These are phyloP conservation scores for Escovopsis sp. DNA, from an alignment of 2,329 filamentous ascomycete species.

Conservation along the genomic window DNA sequence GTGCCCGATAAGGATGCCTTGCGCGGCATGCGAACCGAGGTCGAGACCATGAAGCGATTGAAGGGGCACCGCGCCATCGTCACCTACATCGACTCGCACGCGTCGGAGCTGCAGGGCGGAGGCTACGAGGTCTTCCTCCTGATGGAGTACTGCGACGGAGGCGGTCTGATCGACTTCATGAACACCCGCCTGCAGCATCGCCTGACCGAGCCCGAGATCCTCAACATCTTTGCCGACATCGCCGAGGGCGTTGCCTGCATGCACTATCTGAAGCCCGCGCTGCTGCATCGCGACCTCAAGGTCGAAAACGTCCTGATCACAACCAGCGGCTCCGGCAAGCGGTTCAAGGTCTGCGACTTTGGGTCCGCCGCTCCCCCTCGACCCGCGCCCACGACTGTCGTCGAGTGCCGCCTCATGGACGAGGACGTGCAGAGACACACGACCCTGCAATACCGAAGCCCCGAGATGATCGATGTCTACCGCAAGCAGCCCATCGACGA, in stretches of 20 bases:
- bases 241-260: conserved; percentile 95
- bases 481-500: conserved; percentile 93
- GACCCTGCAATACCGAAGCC: conserved; percentile 91
- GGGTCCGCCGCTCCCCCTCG: conserved; percentile 76
- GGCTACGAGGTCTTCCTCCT: conserved; percentile 96
- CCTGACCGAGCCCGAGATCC: conserved; percentile 90
- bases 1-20: conserved; percentile 92
- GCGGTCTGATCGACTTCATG: conserved; percentile 98
- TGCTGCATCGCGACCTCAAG: conserved; percentile 90
- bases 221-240: conserved; percentile 93
- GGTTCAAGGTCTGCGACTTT: conserved; percentile 97
- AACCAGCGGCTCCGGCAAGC: conserved; percentile 44
- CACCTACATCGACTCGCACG: conserved; percentile 96
- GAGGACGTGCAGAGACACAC: conserved; percentile 96
- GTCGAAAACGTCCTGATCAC: conserved; percentile 96
- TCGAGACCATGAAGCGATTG: conserved; percentile 99
- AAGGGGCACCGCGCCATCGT: conserved; percentile 95
- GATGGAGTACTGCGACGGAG: conserved; percentile 95
- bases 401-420: conserved; percentile 83
- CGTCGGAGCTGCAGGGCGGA: conserved; percentile 79
- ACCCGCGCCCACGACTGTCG: conserved; percentile 70
- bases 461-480: conserved; percentile 98
- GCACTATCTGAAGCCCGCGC: conserved; percentile 91
- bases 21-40: conserved; percentile 92
- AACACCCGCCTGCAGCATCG: conserved; percentile 94